Evolutionary conservation across 352 stramenopile genomes (phyloP).

Genomic region (Pythium dissimile): DNA sequence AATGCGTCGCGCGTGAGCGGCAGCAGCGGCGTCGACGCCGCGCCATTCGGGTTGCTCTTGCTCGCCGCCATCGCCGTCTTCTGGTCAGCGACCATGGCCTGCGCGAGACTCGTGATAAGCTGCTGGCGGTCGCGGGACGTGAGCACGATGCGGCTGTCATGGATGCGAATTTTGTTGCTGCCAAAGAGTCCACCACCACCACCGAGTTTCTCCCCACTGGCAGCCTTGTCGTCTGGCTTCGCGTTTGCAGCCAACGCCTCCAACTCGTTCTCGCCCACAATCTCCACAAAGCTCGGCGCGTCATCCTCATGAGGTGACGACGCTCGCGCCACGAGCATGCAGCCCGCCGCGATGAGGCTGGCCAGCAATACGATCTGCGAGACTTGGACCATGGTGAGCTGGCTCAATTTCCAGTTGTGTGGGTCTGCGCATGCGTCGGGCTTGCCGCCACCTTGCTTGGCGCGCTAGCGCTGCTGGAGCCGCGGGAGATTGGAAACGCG

Average conservation of each 20-base stretch:
- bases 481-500: no score
- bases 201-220: background rate
- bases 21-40: slow-evolving; percentile 1
- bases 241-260: background rate
- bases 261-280: background rate
- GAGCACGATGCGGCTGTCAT: slow-evolving; percentile 24
- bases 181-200: slow-evolving; percentile 7
- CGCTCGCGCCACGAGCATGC: slow-evolving; percentile 3
- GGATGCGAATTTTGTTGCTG: slow-evolving; percentile 20
- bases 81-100: slow-evolving; percentile 9
- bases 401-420: background rate
- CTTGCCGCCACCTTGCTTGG: no score
- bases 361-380: slow-evolving; percentile 2
- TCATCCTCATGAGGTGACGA: background rate
- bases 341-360: background rate
- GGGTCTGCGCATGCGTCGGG: no score
- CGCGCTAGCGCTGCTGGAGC: no score
- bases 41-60: background rate
- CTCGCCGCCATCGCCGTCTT: background rate
- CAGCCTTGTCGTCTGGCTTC: background rate
- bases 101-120: slow-evolving; percentile 13
- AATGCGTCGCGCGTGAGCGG: slow-evolving; percentile 17
- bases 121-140: slow-evolving; percentile 14
- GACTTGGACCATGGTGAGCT: slow-evolving; percentile 1
- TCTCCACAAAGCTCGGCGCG: background rate